Base-by-base conservation (phyloP, 371 early-diverging fungal genomes). In the Polyrhizophydium stewartii region DNA sequence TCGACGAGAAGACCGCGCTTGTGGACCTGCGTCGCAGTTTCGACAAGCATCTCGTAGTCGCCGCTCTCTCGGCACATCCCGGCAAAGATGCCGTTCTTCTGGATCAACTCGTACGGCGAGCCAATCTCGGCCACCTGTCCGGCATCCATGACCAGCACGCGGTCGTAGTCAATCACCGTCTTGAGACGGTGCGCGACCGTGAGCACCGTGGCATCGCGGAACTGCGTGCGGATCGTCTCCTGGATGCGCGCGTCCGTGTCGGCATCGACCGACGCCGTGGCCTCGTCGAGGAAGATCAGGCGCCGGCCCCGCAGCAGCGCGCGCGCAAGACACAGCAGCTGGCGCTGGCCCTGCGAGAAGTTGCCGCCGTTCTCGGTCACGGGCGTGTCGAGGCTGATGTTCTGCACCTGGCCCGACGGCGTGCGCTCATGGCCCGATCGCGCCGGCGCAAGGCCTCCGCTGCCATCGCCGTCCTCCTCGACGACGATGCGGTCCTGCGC, bases 181-280 rank as follows among this genome's bases (percentile, higher is more conserved):
- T 65, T 31, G 38, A 92, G 70, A 5, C 92, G 85, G 59, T 94
- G 93, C n/a, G 77, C 77, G 31, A 77, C 71, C 24, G 66, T 64
- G 25, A 72, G 24, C 43, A 77, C 84, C 2, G 92, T 91, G 31
- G 77, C 69, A 40, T 77, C 73, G 2, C 67, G 65, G 69, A 91
- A 88, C 27, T 85, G 84, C 0, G 66, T 67, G 13, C 86, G n/a
- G 35, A 64, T 55, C 49, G 41, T 12, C 16, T 59, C 37, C 27
- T 55, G 60, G 38, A 64, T 59, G 32, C 53, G 19, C 27, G 25
- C 28, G 52, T 61, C 65, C 37, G 56, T 47, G 7, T 60, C 60
- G 30, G 65, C 22, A 92, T 85, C 38, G 71, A 70, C 25, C 69
- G 56, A 21, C 22, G 35, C 37, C 17, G 56, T 35, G 3, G 56